Base-by-base conservation (phyloP, 2,329 filamentous ascomycete genomes). In the Hymenoscyphus scutula region DNA sequence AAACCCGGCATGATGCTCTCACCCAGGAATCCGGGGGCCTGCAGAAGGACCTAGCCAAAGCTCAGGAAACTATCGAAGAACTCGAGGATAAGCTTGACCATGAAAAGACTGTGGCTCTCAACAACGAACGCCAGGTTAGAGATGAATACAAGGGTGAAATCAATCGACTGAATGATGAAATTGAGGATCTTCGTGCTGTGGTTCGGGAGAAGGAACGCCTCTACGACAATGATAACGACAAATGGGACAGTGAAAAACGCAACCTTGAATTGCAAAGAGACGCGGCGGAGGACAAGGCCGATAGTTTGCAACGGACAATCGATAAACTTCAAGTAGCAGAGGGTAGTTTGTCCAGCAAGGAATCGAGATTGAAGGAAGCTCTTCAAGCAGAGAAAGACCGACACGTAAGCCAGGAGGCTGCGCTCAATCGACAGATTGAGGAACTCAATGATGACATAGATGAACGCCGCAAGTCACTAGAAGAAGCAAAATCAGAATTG, bases 361-460 rank as follows among this genome's bases (percentile, higher is more conserved):
- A 92, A 70, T 80, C 80, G 25, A 88, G 82, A 72, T 77, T 92
- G 19, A 85, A 90, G 72, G 82, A 88, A 70, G 85, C 86, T 3
- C 79, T 92, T 13, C 82, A 89, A 65, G 89, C 84, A 70, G 90
- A 93, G 71, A 83, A 84, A 55, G 84, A 91, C 65, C 86, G 90
- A 27, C 88, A 95, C 70, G 82, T 82, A 66, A 85, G 83, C 61
- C 89, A 94, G 69, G 89, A 94, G 72, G 84, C 84, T 11, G 77
- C 87, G 7, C 78, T 96, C 58, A 84, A 80, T 65, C 82, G 84
- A n/a, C 90, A 95, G 73, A 85, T 96, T 58, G 84, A 89, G 55
- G 88, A 89, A 58, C 80, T 95, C 10, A 88, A 89, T 70, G 82
- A 86, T 56, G 90, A 92, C 62, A 80, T 95, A 13, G 82, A 89